Evolutionary conservation across 2,329 filamentous ascomycete genomes (phyloP), one percentile per base, ranked within the genome.

Genomic region (Alternaria ethzedia): DNA sequence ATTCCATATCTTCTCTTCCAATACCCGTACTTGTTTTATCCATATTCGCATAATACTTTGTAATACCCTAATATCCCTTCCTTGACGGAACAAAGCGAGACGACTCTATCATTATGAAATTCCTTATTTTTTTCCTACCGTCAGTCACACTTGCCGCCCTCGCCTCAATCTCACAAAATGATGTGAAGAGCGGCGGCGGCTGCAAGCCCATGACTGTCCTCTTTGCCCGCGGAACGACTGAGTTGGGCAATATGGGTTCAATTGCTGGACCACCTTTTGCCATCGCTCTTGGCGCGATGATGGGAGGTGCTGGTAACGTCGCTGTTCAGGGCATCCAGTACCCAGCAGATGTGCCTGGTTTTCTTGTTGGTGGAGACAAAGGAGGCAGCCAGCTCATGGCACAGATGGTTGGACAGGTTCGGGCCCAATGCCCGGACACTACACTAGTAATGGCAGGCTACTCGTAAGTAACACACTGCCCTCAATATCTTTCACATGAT

Each of bases 271-370:
- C 86, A 3, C 82, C 84, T 2, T 84, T 88, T 66, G 84, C 85
- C 63, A 75, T 81, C 41, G 81, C 82, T 3, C 72, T 88, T 2
- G 79, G 78, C 9, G 50, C 70, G 5, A 71, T 75, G 54, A 75
- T 86, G 65, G 61, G 49, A 41, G 49, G 82, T 13, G 77, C 75
- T 6, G 76, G 75, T 44, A 82, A 83, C 57, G 72, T 87, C 9
- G 83, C 83, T 3, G 81, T 87, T 11, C 86, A 88, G 75, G 86
- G 86, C 54, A 83, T 88, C 20, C 78, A 84, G 30, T 88, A 88
- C 69, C 76, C 82, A 3, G 86, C 86, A n/a, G 67, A 72, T 32
- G 60, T 79, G 11, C 65, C 69, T 4, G 85, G 85, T 0, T 86
- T 85, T 65, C 72, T 85, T 5, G 76, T 75, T 12, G 82, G 83